These are phyloP conservation scores for Perkinsus marinus DNA, from an alignment of 169 alveolate genomes.

Conservation along the genomic window DNA sequence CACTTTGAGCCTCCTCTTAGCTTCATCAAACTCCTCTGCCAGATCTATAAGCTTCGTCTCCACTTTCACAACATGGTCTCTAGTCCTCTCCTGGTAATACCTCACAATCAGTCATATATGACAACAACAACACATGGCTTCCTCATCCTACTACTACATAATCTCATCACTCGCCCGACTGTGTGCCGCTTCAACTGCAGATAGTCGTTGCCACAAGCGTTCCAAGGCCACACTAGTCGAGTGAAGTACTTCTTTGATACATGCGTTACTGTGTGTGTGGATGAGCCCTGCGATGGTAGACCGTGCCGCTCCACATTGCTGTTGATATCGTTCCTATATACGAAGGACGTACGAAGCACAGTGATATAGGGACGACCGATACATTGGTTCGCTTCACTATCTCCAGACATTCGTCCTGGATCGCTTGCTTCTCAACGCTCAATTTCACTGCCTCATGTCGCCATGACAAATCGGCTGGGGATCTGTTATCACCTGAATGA, in stretches of 20 bases:
- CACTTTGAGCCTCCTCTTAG: background rate
- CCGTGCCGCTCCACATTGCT: background rate
- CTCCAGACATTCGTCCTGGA: background rate
- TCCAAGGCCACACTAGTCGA: background rate
- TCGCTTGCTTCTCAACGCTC: background rate
- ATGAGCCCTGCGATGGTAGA: background rate
- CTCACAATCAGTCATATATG: background rate
- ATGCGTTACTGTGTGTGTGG: background rate
- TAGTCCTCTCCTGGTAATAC: background rate
- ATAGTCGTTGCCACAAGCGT: background rate
- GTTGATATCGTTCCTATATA: background rate
- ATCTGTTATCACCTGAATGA: background rate
- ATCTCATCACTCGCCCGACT: background rate
- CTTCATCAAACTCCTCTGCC: background rate
- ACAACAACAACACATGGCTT: background rate
- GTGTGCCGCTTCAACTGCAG: background rate
- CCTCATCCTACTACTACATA: background rate
- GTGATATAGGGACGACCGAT: background rate
- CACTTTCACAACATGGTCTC: background rate
- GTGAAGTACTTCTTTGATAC: background rate
- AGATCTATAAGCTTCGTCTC: background rate
- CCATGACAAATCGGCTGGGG: background rate
- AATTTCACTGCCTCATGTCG: background rate
- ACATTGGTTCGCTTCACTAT: background rate
- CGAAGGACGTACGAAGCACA: no score